Evolutionary conservation across 495 filamentous ascomycete species (phyloP), one percentile per base, ranked within the genome.

Genomic region (Chaetomium cochliodes): DNA sequence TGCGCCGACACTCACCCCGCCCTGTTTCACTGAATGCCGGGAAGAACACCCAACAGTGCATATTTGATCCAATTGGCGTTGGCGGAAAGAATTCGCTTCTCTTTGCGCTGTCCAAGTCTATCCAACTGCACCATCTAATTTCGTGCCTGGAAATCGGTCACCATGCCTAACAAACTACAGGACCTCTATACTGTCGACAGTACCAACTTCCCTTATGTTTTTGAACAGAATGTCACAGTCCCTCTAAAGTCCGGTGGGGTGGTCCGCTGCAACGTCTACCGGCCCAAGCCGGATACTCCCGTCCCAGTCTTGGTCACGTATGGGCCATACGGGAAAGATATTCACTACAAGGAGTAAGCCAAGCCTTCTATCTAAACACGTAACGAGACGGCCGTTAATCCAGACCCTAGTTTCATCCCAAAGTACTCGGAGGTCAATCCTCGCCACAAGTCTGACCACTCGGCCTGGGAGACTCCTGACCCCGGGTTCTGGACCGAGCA

Each of bases 321-420:
- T 67, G 83, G 83, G 0, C 86, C 87, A 2, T 90, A 90, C 66
- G 87, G 86, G 13, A 89, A 90, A 66, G 86, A 88, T 69, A 81
- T 84, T 13, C 77, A 73, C 39, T 86, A 84, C 69, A 62, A 68
- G 23, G 54, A 63, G 65, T 59, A n/a, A 67, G 60, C 12, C 20
- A 18, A 16, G 5, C 1, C 7, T 20, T 1, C 26, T 4, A 37
- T 1, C 26, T 4, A 37, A 26, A 8, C 5, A 2, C 16, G n/a
- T n/a, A n/a, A 33, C 18, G 16, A 20, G 28, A 20, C 16, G 1
- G 3, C 26, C 16, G 18, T 26, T 49, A 25, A 57, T 22, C 12
- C 2, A 22, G 1, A 4, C 1, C 3, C 15, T n/a, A 75, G 72
- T 72, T 85, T 87, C 69, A 73, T 76, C 60, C 52, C 72, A 0